These are phyloP conservation scores for Polygonum maritimum DNA, from an alignment of 148 eudicot species.

Conservation along the genomic window DNA sequence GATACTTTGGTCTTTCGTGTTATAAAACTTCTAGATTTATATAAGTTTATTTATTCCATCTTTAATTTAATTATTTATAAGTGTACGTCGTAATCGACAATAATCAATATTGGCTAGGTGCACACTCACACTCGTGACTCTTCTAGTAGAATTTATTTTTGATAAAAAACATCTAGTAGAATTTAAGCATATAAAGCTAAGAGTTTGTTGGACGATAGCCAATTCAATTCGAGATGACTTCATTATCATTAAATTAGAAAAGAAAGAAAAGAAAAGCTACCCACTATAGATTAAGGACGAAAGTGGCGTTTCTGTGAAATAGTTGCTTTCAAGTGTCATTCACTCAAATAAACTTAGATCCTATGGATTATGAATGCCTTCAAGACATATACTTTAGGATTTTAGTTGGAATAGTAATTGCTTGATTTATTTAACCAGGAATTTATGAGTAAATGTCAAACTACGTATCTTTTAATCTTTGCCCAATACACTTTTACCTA, in stretches of 20 bases:
- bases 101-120: slow-evolving; percentile 3
- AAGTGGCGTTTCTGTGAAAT: neutral
- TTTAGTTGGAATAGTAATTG: neutral
- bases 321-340: slow-evolving; percentile 2
- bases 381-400: neutral
- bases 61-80: neutral
- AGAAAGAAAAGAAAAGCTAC: neutral
- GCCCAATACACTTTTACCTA: no score
- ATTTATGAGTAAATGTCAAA: neutral
- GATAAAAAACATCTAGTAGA: neutral
- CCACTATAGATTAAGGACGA: neutral
- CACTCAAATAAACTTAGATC: neutral
- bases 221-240: neutral
- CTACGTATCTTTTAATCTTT: no score
- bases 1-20: neutral
- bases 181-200: neutral
- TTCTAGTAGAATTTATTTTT: neutral
- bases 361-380: neutral
- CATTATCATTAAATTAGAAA: neutral
- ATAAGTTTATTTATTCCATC: neutral
- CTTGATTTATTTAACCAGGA: neutral
- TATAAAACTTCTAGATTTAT: neutral
- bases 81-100: neutral
- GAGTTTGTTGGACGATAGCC: neutral
- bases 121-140: neutral